Percentiles rank a stretch among this genome's conserved stretches.
These are phyloP conservation scores for Meyerozyma athensensis DNA, from an alignment of 1,139 yeast species.

Conservation along the genomic window DNA sequence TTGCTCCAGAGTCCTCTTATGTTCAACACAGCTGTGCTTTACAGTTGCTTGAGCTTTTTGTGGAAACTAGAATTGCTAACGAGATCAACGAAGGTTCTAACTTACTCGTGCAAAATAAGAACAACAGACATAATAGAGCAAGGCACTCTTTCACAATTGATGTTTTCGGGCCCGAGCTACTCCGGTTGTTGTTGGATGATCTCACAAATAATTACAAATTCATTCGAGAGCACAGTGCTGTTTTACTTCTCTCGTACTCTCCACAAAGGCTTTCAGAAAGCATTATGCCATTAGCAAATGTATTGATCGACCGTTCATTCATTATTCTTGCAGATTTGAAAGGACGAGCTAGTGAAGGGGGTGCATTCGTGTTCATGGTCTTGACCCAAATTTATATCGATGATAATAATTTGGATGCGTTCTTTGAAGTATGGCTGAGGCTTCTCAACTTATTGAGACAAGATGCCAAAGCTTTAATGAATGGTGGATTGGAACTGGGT, in stretches of 20 bases:
- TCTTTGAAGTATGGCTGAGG: constrained; percentile 22
- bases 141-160: constrained; percentile 19
- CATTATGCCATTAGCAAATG: constrained; percentile 7
- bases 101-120: constrained; percentile 6
- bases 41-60: constrained; percentile 43
- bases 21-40: constrained; percentile 52
- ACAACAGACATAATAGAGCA: constrained; percentile 6
- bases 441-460: constrained; percentile 26
- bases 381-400: constrained; percentile 25
- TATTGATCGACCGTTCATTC: constrained; percentile 33
- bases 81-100: constrained; percentile 7
- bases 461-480: constrained; percentile 22
- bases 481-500: constrained; percentile 29
- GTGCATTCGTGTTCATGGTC: constrained; percentile 62
- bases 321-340: constrained; percentile 48
- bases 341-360: constrained; percentile 78
- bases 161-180: constrained; percentile 33
- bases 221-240: constrained; percentile 51
- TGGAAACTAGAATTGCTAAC: constrained; percentile 55
- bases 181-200: constrained; percentile 52
- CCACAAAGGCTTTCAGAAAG: constrained; percentile 15
- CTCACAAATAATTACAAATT: constrained; percentile 73
- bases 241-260: constrained; percentile 49
- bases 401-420: constrained; percentile 13
- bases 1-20: constrained; percentile 68